Evolutionary conservation across 139 green algal genomes (phyloP).

Genomic region (Desmodesmus armatus): DNA sequence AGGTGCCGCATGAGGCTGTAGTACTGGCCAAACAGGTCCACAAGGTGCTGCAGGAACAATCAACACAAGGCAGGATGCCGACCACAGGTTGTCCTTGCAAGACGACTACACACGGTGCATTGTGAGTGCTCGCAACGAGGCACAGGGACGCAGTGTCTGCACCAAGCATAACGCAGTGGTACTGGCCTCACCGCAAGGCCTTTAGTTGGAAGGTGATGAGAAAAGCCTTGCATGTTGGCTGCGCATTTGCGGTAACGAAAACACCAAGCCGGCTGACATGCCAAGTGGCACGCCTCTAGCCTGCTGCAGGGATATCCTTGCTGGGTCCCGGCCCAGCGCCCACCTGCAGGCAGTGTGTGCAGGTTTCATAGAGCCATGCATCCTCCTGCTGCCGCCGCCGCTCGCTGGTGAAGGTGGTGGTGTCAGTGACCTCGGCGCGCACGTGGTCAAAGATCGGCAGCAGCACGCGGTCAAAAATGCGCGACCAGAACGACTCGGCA

Average conservation of each 20-base stretch:
- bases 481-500: constrained; percentile 91
- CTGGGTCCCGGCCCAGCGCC: too few species aligned
- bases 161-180: too few species aligned
- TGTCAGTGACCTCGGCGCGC: constrained; percentile 72
- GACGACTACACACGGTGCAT: too few species aligned
- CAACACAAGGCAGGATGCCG: too few species aligned
- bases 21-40: constrained; percentile 94
- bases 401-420: constrained; percentile 87
- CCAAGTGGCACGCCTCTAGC: background rate
- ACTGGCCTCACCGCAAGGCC: too few species aligned
- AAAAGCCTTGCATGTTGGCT: background rate
- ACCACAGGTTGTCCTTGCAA: too few species aligned
- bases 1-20: constrained; percentile 73
- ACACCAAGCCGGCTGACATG: background rate
- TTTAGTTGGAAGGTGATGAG: too few species aligned
- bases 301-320: background rate
- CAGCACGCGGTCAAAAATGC: constrained; percentile 95
- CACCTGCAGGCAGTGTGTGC: constrained; percentile 88
- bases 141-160: too few species aligned
- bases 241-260: background rate
- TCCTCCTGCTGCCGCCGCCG: constrained; percentile 82
- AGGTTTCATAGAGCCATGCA: constrained; percentile 98
- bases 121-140: too few species aligned
- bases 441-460: constrained; percentile 99
- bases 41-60: constrained; percentile 80